Evolutionary conservation across 768 basidiomycete species (phyloP), one percentile per base, ranked within the genome.

Genomic region (Lentinula boryana): DNA sequence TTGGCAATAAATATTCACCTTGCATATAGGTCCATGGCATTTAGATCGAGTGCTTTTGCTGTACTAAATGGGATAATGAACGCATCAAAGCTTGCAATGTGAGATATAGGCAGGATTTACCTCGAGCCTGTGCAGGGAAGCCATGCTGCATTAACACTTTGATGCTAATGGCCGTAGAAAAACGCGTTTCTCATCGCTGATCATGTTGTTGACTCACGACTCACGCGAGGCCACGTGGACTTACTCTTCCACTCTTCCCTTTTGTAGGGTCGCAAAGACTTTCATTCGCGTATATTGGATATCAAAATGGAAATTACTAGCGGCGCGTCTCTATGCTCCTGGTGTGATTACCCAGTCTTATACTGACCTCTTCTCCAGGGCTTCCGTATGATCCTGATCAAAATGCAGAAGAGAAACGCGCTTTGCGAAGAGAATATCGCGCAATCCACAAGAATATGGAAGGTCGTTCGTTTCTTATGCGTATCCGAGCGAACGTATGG

Each of bases 321-420:
- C 18, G 62, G 54, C 31, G n/a, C 23, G 23, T n/a, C 23, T 12
- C 18, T 21, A 50, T 15, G 44, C 40, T 57, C 2, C 27, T 57
- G 57, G 46, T 60, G 51, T 60, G 5, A 10, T 21, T 13, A 16
- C 16, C 6, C 23, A 9, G 40, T 41, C 46, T 32, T 16, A 23
- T 57, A 23, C 4, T 58, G 1, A 44, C 9, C 38, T 58, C 23
- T 56, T 15, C 18, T 27, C 27, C 33, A 60, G 56, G 38, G 13
- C 58, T 62, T 36, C 55, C 79, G 12, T 94, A 91, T 68, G 89
- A 94, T 68, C 91, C 91, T 9, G 89, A 94, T 70, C 92, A 94
- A 69, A 82, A 93, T 75, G 84, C 87, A 4, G 86, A 89, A 63
- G 87, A 90, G 69, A 87, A 89, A 71, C 85, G 93, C 64, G 78